Percentiles rank a stretch among this genome's conserved stretches.
These are phyloP conservation scores for Barbarea vulgaris DNA, from an alignment of 345 rosid species.

Conservation along the genomic window DNA sequence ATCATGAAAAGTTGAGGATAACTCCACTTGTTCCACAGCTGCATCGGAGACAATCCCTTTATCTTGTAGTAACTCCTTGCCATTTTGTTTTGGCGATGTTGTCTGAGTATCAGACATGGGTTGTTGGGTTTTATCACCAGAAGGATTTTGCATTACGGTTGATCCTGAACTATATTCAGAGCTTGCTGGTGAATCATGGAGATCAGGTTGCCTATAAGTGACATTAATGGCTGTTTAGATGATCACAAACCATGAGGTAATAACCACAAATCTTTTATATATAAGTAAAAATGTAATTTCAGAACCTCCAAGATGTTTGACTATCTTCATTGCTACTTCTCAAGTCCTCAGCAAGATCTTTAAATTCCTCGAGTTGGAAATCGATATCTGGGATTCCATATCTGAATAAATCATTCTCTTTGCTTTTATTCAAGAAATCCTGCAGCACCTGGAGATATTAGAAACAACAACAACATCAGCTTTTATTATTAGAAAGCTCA, in stretches of 20 bases:
- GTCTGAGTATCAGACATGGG: conserved; percentile 46
- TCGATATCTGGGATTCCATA: conserved; percentile 58
- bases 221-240: conserved; percentile 7
- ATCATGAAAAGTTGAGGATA: conserved; percentile 46
- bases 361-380: conserved; percentile 71
- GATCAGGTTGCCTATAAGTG: conserved; percentile 68
- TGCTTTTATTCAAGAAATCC: conserved; percentile 68
- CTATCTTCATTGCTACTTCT: conserved; percentile 63
- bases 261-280: conserved; percentile 7
- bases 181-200: conserved; percentile 84
- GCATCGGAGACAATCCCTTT: conserved; percentile 46
- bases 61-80: conserved; percentile 43
- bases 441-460: conserved; percentile 64
- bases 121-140: conserved; percentile 53
- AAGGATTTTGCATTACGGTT: conserved; percentile 47
- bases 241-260: neutral
- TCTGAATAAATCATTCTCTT: conserved; percentile 60
- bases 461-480: conserved; percentile 17
- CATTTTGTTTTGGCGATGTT: conserved; percentile 46
- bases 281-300: neutral
- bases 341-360: conserved; percentile 67
- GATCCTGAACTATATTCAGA: conserved; percentile 93
- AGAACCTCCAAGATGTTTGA: conserved; percentile 74
- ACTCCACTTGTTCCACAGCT: conserved; percentile 48
- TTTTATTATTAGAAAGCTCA: conserved; percentile 15